A percentile compares a stretch with the other conserved stretches of the same genome.
Conservation (phyloP, 768 basidiomycete genomes). For the Lentinus tigrinus region DNA sequence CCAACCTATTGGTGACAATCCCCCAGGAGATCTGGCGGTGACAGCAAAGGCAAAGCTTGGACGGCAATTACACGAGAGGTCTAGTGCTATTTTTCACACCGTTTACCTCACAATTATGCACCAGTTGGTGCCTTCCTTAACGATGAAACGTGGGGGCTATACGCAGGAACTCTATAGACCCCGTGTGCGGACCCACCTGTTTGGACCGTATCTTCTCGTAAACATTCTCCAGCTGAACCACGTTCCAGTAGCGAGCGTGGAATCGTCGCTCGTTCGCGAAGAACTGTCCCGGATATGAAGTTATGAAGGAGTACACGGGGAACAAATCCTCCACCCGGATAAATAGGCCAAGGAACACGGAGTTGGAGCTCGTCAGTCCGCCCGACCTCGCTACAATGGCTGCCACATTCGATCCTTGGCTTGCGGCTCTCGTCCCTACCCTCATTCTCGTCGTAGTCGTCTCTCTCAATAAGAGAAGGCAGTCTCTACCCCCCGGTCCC, state of each 20-base stretch:
- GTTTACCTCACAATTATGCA: constrained; percentile 18
- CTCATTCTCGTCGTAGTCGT: constrained; percentile 7
- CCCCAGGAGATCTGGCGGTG: constrained; percentile 5
- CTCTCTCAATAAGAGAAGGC: constrained; percentile 4
- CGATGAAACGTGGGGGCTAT: constrained; percentile 9
- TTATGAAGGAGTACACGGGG: constrained; percentile 11
- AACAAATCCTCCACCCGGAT: constrained; percentile 3
- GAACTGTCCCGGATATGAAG: constrained; percentile 2
- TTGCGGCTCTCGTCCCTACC: constrained; percentile 1
- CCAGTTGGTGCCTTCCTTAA: constrained; percentile 3
- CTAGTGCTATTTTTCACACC: constrained; percentile 10
- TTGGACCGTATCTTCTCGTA: constrained; percentile 16
- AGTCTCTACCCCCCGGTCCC: constrained; percentile 25
- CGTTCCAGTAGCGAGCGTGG: constrained; percentile 13
- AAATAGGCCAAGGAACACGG: constrained; percentile 10
- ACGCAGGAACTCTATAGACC: constrained; percentile 2
- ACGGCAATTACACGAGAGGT: constrained; percentile 10
- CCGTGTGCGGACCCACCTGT: constrained; percentile 2
- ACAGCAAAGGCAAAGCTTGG: constrained; percentile 16
- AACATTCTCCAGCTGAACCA: constrained; percentile 13
- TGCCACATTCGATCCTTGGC: background rate
- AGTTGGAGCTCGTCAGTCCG: background rate
- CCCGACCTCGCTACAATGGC: background rate
- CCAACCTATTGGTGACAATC: constrained; percentile 11
- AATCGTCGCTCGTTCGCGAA: background rate